Base-by-base conservation (phyloP, 73 alveolate genomes). In the Paramecium tetraurelia region DNA sequence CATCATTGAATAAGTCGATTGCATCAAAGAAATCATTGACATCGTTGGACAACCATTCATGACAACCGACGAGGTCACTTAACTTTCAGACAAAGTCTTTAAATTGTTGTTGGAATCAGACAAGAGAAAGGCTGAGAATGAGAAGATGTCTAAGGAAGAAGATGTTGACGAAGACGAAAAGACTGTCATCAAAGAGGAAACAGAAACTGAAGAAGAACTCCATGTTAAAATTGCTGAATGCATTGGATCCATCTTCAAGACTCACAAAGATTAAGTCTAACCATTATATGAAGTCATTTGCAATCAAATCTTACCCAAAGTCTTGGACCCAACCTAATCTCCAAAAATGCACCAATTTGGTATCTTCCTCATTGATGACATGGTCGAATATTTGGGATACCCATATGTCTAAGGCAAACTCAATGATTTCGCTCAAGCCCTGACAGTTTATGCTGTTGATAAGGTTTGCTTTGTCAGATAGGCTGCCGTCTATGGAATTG, bases 401-500 rank as follows among this genome's bases (percentile, higher is more conserved):
- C 97, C 94, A 43, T 92, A 92, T 89, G 92, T 97, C 24, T 94
- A 93, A 8, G 93, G 87, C 38, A 93, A 87, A 70, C 93, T 96
- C 93, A 92, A 80, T 71, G 92, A 92, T 59, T 93, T 92, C 14
- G 97, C 97, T 77, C 59, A 93, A 44, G 95, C 95, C 18, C 80
- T 98, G 89, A 92, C 95, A 22, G 36, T 85, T 71, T 96, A 92
- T 96, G 95, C 97, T 21, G 85, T 48, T 38, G 94, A 93, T 50
- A 92, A 92, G 22, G 97, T 94, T 87, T 92, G 96, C 75, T 95
- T 95, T 5, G 96, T 97, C 38, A 94, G 99, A 93, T 98, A 97
- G 89, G 98, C 99, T 40, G 99, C 99, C n/a, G 95, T 95, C 22
- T 98, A 97, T 93, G 99, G 99, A 50, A 92, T 98, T 29, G 99